These are phyloP conservation scores for Stenocarpella maydis DNA, from an alignment of 2,329 filamentous ascomycete genomes.

Conservation along the genomic window DNA sequence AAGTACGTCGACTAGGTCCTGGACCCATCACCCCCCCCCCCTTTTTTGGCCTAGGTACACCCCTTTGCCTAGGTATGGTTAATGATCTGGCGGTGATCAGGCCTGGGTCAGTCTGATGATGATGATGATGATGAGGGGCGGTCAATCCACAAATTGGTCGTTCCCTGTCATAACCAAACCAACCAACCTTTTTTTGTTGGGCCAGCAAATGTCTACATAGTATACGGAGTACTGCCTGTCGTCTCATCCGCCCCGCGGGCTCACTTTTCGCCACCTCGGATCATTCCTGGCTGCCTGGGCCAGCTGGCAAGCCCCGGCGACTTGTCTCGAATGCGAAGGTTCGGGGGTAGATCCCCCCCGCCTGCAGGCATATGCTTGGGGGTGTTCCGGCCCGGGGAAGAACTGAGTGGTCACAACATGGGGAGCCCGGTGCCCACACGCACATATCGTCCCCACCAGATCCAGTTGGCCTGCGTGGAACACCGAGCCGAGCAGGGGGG, in stretches of 20 bases:
- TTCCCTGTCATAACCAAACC: background rate
- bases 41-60: no score
- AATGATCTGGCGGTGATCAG: background rate
- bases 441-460: background rate
- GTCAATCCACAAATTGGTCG: background rate
- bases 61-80: no score
- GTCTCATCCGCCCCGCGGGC: no score
- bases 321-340: background rate
- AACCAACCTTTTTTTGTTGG: no score
- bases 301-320: background rate
- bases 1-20: conserved; percentile 52
- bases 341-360: conserved; percentile 1
- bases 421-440: background rate
- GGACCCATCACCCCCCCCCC: no score
- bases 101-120: background rate
- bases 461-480: no score
- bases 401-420: background rate
- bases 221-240: no score
- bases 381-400: background rate
- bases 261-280: background rate
- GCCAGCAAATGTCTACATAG: background rate
- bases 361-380: background rate
- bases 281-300: no score
- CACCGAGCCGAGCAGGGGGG: background rate
- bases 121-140: no score